A percentile compares a stretch with the other conserved stretches of the same genome.
phyloP scores from a whole-genome alignment of 371 early-diverging fungal species.

The Mucor sp. region DNA sequence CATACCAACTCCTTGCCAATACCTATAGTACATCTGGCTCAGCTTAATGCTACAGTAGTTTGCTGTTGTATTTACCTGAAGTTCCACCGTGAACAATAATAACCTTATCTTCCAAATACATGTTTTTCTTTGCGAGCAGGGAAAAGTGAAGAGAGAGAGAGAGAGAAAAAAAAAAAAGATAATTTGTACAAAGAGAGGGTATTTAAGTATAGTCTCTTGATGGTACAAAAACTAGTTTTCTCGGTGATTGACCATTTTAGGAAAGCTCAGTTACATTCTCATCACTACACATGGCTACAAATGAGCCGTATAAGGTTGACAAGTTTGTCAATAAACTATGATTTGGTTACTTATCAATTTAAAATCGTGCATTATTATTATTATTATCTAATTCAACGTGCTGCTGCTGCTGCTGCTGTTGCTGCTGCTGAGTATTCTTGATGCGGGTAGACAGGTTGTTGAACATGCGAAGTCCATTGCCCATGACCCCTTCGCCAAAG shows the following conservation, averaged over 20 bases:
- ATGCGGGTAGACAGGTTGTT: conserved; percentile 38
- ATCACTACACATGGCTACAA: background rate
- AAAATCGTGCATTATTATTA: background rate
- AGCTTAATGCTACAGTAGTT: background rate
- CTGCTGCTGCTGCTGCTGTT: background rate
- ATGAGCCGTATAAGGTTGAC: background rate
- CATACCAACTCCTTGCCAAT: conserved; percentile 30
- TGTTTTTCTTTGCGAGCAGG: background rate
- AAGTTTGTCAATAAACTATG: background rate
- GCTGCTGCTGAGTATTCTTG: conserved; percentile 12
- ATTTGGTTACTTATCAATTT: background rate
- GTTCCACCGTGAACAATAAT: conserved; percentile 32
- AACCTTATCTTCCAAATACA: conserved; percentile 24
- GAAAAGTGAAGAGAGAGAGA: background rate
- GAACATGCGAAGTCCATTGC: conserved; percentile 36
- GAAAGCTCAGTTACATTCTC: background rate
- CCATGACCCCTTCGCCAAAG: conserved; percentile 37
- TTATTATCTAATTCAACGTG: background rate
- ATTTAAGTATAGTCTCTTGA: background rate
- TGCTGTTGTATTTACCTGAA: conserved; percentile 18
- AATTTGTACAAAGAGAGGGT: background rate
- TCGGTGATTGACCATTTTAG: conserved; percentile 16
- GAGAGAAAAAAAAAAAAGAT: background rate
- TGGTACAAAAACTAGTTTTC: background rate
- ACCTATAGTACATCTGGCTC: conserved; percentile 13